Evolutionary conservation across 2,329 filamentous ascomycete genomes (phyloP).

Genomic region (Teratosphaeria destructans): DNA sequence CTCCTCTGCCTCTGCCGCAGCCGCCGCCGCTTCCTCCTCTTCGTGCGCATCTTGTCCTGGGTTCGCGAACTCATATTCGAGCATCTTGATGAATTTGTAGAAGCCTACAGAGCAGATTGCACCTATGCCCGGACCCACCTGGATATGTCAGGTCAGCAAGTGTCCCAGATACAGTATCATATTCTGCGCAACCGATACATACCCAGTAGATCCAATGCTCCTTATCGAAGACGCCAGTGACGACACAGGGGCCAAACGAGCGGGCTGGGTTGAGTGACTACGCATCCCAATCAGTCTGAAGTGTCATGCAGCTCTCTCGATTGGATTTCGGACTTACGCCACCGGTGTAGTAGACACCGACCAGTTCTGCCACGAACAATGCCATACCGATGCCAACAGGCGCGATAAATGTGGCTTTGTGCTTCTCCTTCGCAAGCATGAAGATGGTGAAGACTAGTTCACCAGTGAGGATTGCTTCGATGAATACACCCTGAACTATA

Average conservation of each 20-base stretch:
- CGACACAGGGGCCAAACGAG: constrained; percentile 26
- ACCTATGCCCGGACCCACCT: constrained; percentile 14
- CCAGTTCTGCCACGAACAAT: constrained; percentile 48
- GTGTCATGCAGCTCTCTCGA: not conserved
- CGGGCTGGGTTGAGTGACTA: constrained; percentile 28
- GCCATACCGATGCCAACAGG: constrained; percentile 62
- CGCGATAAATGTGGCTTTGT: constrained; percentile 44
- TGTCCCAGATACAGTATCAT: constrained; percentile 1
- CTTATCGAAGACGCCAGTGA: constrained; percentile 16
- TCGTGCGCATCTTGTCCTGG: constrained; percentile 16
- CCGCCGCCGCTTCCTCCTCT: constrained; percentile 2
- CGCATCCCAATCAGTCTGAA: not conserved
- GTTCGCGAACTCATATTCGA: constrained; percentile 23
- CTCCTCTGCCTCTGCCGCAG: constrained; percentile 2
- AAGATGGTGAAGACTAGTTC: constrained; percentile 24
- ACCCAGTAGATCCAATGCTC: constrained; percentile 25
- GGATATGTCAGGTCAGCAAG: not conserved
- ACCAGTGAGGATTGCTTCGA: constrained; percentile 25
- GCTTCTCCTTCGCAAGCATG: constrained; percentile 28
- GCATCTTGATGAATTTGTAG: constrained; percentile 19
- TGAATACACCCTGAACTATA: constrained; percentile 21
- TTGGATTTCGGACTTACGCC: constrained; percentile 5
- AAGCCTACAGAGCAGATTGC: constrained; percentile 13
- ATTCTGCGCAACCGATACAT: constrained; percentile 2
- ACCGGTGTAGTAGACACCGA: constrained; percentile 25